These are phyloP conservation scores for Mycena rosella DNA, from an alignment of 768 basidiomycete species.

Conservation along the genomic window DNA sequence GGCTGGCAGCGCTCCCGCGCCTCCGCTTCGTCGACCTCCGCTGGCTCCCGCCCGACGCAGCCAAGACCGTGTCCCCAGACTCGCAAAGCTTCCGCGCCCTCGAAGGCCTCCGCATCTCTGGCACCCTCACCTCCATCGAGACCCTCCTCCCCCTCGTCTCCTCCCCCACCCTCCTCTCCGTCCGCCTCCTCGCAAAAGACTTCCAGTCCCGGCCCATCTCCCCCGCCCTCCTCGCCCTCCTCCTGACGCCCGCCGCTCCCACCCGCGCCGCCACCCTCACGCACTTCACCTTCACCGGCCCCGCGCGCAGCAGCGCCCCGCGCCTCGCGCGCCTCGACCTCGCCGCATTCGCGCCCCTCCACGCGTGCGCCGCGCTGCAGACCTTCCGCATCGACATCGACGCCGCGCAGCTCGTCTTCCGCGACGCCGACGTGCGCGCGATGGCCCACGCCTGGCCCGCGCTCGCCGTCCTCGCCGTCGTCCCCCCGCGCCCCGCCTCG, in stretches of 20 bases:
- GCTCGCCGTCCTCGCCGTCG: slow-evolving; percentile 16
- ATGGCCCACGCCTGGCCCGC: slow-evolving; percentile 34
- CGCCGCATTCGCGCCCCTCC: slow-evolving; percentile 27
- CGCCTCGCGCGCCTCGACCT: slow-evolving; percentile 13
- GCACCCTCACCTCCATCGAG: slow-evolving; percentile 22
- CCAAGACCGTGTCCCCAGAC: neutral
- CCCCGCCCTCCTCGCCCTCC: slow-evolving; percentile 13
- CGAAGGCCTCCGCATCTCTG: slow-evolving; percentile 26
- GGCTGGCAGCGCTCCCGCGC: slow-evolving; percentile 25
- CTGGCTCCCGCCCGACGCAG: slow-evolving; percentile 5
- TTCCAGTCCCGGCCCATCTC: neutral
- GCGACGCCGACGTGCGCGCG: slow-evolving; percentile 26
- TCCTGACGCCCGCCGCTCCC: slow-evolving; percentile 21
- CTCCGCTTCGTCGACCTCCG: slow-evolving; percentile 34
- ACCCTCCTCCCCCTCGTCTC: slow-evolving; percentile 25
- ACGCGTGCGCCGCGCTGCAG: slow-evolving; percentile 28
- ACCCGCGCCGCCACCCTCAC: slow-evolving; percentile 21
- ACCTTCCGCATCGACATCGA: slow-evolving; percentile 33
- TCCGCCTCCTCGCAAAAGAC: slow-evolving; percentile 13
- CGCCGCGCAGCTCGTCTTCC: slow-evolving; percentile 14
- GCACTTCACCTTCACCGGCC: slow-evolving; percentile 28
- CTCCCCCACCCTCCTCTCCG: slow-evolving; percentile 27
- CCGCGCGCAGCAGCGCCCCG: neutral
- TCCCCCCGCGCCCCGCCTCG: slow-evolving; percentile 11
- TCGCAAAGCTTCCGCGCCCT: slow-evolving; percentile 21